Base-by-base conservation (phyloP, 2,329 filamentous ascomycete species). In the Pyrenochaeta sp. region DNA sequence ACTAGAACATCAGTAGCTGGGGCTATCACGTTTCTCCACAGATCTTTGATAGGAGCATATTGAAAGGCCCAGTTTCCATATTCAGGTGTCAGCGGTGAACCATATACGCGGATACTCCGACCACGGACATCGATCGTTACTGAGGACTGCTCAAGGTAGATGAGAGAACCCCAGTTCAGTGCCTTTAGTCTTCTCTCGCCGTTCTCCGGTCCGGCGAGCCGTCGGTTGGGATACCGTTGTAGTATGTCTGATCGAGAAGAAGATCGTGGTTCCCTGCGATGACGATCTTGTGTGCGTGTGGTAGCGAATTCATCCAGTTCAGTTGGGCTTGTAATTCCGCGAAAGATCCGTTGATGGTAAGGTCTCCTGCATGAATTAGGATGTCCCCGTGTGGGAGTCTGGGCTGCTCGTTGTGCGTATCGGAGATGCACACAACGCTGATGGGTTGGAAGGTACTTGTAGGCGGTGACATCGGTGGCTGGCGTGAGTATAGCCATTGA, bases 281-380 rank as follows among this genome's bases (percentile, higher is more conserved):
- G 39, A 92, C 84, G 30, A 97, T 82, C 77, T 96, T 97, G 76
- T 94, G 83, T 28, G 78, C 76, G 71, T 96, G 91, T 0, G 91
- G 90, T 7, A 92, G 84, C 3, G 81, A 80, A 51, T 83, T 84
- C 9, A 97, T 82, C 92, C 92, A 97, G 79, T 94, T 85, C 34
- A 97, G 81, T 68, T 93, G 88, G 6, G 79, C 80, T 79, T 96
- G 91, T 50, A 97, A 86, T 61, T 92, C 90, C 15, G 80, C 79
- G 0, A 86, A 83, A 1, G 86, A 89, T 44, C 93, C 93, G 24
- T 82, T 81, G 64, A 91, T 87, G 49, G 88, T 89, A 64, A 96
- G 81, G 77, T 97, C 93, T 39, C 93, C 93, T 2, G 91, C 90
- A 74, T 97, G 92, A 43, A 97, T 90, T 39, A 97, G 85, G 15